These are phyloP conservation scores for Ceratocystis eucalypticola DNA, from an alignment of 2,329 filamentous ascomycete species.

Conservation along the genomic window DNA sequence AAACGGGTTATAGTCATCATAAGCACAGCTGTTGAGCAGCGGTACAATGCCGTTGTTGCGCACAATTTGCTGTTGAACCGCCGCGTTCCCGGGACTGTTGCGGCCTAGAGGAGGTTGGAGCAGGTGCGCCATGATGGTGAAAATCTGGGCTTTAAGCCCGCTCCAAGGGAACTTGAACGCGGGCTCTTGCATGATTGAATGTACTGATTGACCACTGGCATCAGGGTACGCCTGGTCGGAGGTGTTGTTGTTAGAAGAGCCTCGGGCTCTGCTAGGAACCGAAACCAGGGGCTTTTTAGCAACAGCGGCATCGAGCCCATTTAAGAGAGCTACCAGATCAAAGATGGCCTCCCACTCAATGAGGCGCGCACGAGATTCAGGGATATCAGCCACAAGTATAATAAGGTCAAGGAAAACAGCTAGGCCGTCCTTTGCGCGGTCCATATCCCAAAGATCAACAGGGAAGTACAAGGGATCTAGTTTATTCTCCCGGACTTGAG, in stretches of 20 bases:
- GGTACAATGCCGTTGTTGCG: constrained; percentile 74
- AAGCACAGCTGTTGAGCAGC: constrained; percentile 75
- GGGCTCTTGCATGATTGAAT: constrained; percentile 43
- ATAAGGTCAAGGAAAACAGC: constrained; percentile 93
- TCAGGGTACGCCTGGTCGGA: constrained; percentile 29
- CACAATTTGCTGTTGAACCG: constrained; percentile 79
- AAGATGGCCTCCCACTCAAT: constrained; percentile 87
- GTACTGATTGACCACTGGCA: constrained; percentile 4
- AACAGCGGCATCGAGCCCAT: constrained; percentile 76
- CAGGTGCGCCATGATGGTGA: constrained; percentile 77
- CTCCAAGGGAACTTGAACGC: constrained; percentile 52
- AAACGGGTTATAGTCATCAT: constrained; percentile 87
- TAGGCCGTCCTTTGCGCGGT: constrained; percentile 86
- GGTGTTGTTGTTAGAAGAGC: constrained; percentile 29
- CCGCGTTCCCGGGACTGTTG: constrained; percentile 49
- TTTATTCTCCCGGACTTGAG: constrained; percentile 66
- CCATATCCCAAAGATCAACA: constrained; percentile 94
- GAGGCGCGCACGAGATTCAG: constrained; percentile 68
- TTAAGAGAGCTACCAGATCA: constrained; percentile 75
- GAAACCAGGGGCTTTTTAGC: constrained; percentile 60
- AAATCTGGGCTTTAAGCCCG: constrained; percentile 80
- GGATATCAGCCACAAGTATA: constrained; percentile 73
- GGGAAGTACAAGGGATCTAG: constrained; percentile 78
- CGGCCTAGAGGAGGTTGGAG: constrained; percentile 64
- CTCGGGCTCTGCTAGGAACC: constrained; percentile 20